Evolutionary conservation across 768 basidiomycete genomes (phyloP).

Genomic region (Hericium alpestre): DNA sequence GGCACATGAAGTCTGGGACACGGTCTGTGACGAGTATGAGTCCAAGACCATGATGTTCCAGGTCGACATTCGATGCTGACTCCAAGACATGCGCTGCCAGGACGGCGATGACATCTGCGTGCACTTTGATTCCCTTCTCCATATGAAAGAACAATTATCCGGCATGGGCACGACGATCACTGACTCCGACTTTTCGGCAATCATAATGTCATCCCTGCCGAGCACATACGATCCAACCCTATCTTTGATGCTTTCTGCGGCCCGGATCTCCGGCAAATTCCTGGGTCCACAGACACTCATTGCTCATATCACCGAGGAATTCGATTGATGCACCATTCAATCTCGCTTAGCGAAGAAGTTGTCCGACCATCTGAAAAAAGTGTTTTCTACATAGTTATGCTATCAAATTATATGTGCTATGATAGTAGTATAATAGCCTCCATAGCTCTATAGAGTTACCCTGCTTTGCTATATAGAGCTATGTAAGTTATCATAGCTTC

Average conservation of each 20-base stretch:
- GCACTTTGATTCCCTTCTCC: conserved; percentile 21
- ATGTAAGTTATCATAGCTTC: too few relatives aligned
- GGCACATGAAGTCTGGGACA: conserved; percentile 19
- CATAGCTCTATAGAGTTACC: too few relatives aligned
- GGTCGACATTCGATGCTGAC: conserved; percentile 18
- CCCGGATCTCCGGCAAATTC: conserved; percentile 12
- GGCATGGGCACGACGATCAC: conserved; percentile 21
- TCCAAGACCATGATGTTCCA: conserved; percentile 19
- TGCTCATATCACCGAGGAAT: conserved; percentile 13
- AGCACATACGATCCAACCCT: conserved; percentile 22
- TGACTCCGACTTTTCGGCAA: conserved; percentile 23
- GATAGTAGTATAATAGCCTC: too few relatives aligned
- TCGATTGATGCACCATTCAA: conserved; percentile 8
- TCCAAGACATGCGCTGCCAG: conserved; percentile 18
- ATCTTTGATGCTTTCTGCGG: conserved; percentile 20
- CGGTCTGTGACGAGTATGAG: conserved; percentile 18
- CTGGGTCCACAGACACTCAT: conserved; percentile 16
- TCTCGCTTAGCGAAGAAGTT: background rate
- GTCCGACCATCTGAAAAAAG: too few relatives aligned
- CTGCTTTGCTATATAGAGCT: too few relatives aligned
- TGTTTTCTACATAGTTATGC: too few relatives aligned
- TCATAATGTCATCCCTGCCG: conserved; percentile 27
- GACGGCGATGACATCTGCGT: conserved; percentile 23
- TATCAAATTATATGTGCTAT: too few relatives aligned
- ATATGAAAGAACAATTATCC: conserved; percentile 23